Conservation (phyloP, 371 early-diverging fungal genomes). For the Rhizopus sp. region DNA sequence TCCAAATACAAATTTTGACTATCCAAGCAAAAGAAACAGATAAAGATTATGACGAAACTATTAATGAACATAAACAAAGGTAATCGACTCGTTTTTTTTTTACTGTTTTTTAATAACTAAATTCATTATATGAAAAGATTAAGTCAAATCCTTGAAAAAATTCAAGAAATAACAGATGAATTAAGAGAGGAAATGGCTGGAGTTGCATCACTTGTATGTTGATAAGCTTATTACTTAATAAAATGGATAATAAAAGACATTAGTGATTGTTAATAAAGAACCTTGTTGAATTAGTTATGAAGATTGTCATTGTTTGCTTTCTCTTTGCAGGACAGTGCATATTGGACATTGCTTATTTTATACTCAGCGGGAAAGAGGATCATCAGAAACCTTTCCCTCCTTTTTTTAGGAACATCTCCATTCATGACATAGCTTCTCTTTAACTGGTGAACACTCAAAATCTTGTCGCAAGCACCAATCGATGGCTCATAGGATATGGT, state of each 20-base stretch:
- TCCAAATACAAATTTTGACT: constrained; percentile 39
- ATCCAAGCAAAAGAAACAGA: constrained; percentile 41
- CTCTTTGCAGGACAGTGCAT: too few relatives aligned
- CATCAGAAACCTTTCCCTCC: too few relatives aligned
- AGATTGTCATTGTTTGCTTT: too few relatives aligned
- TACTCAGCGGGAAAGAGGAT: too few relatives aligned
- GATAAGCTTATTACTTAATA: background rate
- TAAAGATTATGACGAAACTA: constrained; percentile 43
- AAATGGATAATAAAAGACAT: background rate
- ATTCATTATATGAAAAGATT: constrained; percentile 14
- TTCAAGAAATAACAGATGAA: constrained; percentile 45
- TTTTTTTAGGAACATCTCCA: too few relatives aligned
- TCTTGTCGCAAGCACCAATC: too few relatives aligned
- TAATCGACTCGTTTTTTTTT: constrained; percentile 9
- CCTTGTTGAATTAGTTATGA: too few relatives aligned
- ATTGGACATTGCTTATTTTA: too few relatives aligned
- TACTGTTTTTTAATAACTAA: background rate
- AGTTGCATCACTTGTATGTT: constrained; percentile 28
- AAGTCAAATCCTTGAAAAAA: constrained; percentile 18
- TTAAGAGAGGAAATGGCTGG: constrained; percentile 44
- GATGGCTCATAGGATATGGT: too few relatives aligned
- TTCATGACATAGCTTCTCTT: too few relatives aligned
- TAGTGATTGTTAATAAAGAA: too few relatives aligned
- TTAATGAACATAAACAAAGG: constrained; percentile 31
- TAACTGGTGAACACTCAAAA: too few relatives aligned